A percentile compares a stretch with the other conserved stretches of the same genome.
phyloP scores from a whole-genome alignment of 2,329 filamentous ascomycete species.

The Colletotrichum sp. region DNA sequence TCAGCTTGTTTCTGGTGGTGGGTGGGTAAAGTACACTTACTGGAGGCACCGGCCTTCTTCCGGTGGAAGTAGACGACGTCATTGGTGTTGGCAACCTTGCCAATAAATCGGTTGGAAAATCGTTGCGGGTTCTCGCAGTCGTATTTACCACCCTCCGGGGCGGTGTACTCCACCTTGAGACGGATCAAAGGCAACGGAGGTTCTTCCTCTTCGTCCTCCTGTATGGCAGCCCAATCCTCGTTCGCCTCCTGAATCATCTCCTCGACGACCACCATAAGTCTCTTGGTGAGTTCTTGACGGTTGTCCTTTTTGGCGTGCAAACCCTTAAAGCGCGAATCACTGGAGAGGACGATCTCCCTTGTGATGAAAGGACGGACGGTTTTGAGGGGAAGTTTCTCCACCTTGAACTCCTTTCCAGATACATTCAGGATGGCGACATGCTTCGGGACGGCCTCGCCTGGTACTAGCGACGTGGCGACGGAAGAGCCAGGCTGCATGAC shows the following conservation, averaged over 20 bases:
- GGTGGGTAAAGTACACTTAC: conserved; percentile 35
- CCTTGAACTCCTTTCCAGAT: conserved; percentile 80
- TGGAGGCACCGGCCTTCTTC: conserved; percentile 72
- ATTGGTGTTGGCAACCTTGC: conserved; percentile 90
- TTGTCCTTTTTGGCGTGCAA: conserved; percentile 85
- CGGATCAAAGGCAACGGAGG: conserved; percentile 83
- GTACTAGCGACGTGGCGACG: conserved; percentile 88
- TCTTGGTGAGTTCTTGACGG: conserved; percentile 76
- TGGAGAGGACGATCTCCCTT: conserved; percentile 77
- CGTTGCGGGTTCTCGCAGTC: conserved; percentile 95
- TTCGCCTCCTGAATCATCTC: conserved; percentile 88
- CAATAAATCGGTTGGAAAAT: conserved; percentile 90
- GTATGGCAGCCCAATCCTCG: conserved; percentile 79
- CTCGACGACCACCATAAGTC: conserved; percentile 79
- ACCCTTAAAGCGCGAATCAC: conserved; percentile 77
- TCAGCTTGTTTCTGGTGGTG: neutral
- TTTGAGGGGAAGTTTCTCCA: conserved; percentile 83
- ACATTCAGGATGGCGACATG: conserved; percentile 87
- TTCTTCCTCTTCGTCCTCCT: conserved; percentile 65
- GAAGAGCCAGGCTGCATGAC: conserved; percentile 99
- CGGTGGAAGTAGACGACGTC: conserved; percentile 94
- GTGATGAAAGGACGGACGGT: conserved; percentile 91
- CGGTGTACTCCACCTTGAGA: conserved; percentile 88
- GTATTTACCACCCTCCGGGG: conserved; percentile 83
- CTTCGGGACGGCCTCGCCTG: conserved; percentile 89